phyloP scores from a whole-genome alignment of 2,329 filamentous ascomycete species.

The Claviceps lovelessii region DNA sequence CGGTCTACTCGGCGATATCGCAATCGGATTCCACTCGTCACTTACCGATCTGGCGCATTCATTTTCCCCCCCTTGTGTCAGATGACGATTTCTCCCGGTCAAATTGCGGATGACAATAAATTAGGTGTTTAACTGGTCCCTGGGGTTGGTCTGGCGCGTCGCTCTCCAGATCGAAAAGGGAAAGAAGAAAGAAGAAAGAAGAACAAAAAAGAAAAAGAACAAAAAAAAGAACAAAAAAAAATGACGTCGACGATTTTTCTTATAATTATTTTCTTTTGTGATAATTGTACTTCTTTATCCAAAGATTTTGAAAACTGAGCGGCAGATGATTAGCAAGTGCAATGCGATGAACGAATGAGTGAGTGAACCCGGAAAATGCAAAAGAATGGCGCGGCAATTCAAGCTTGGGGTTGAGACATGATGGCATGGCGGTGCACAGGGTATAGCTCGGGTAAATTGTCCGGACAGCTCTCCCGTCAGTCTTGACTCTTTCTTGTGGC shows the following conservation, averaged over 20 bases:
- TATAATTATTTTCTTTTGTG: background rate
- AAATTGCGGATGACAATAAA: background rate
- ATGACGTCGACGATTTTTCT: background rate
- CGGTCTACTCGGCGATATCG: background rate
- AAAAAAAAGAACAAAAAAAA: background rate
- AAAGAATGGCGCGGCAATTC: background rate
- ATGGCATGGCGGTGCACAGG: conserved; percentile 8
- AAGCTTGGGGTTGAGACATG: background rate
- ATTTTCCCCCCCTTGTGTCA: conserved; percentile 20
- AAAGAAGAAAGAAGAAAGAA: background rate
- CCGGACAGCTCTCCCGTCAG: background rate
- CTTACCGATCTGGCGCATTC: conserved; percentile 44
- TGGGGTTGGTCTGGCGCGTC: background rate
- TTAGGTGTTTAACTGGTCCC: background rate
- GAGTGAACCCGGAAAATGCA: background rate
- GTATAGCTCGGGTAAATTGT: conserved; percentile 17
- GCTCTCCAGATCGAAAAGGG: background rate
- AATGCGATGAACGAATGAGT: background rate
- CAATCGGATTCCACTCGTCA: conserved; percentile 4
- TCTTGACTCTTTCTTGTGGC: background rate
- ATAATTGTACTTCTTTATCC: background rate
- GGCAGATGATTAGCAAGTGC: background rate
- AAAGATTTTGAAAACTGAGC: background rate
- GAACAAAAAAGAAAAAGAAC: background rate
- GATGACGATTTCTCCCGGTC: background rate